Base-by-base conservation (phyloP, 306 rosid genomes). In the Urtica urens region DNA sequence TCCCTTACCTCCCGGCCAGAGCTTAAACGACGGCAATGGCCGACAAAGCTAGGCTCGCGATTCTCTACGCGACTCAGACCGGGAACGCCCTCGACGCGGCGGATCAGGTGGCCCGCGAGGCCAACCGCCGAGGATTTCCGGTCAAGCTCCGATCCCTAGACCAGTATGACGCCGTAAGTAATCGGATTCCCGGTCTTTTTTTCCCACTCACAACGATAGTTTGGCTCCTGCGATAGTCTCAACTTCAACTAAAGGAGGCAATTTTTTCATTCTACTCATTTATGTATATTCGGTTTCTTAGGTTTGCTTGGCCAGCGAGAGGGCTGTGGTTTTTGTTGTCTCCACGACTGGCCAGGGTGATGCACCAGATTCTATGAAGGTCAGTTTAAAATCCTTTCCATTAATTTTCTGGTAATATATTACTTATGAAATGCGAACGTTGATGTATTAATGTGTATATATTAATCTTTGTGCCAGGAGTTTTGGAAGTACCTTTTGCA, bases 271-370 rank as follows among this genome's bases (percentile, higher is more conserved):
- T n/a, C n/a, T n/a, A n/a, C n/a, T n/a, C n/a, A n/a, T n/a, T n/a
- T n/a, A n/a, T n/a, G n/a, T n/a, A n/a, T n/a, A n/a, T n/a, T n/a
- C n/a, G n/a, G 40, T 35, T 35, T 35, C 40, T 21, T 79, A 88
- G 97, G 71, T 60, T 51, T 35, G 62, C 38, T 67, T 90, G 55
- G 73, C 82, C 18, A 58, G 55, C 4, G 95, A 84, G 62, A 73
- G 55, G 23, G 77, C 82, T 62, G 75, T 79, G 43, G 58, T 81
- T 72, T 84, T 90, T 66, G 87, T 90, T 53, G 95, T 84, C 67
- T 90, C 95, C 40, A 90, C 97, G 43, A 84, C 97, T 2, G 95
- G 97, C 59, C 97, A 90, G 71, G 97, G 97, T 8, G 95, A 90
- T 53, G 29, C 93, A 48, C 95, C 95, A 22, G 85, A 81, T 75